These are phyloP conservation scores for Cichorium intybus DNA, from an alignment of 140 eudicot genomes.

Conservation along the genomic window DNA sequence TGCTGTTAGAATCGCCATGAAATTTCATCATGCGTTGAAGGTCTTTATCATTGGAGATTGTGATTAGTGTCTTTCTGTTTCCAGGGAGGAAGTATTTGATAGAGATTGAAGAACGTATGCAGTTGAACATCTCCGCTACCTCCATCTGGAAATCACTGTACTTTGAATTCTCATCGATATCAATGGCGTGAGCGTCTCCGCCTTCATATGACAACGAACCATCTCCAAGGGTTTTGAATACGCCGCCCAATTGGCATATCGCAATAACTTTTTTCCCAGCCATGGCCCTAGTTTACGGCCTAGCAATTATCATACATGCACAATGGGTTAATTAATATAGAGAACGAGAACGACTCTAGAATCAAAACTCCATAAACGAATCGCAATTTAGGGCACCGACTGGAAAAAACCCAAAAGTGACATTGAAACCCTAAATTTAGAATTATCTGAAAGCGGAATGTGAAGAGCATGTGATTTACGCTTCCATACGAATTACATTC, in stretches of 20 bases:
- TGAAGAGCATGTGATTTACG: neutral
- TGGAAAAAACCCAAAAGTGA: neutral
- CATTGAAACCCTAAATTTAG: slow-evolving; percentile 24
- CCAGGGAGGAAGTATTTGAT: slow-evolving; percentile 88
- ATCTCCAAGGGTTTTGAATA: slow-evolving; percentile 60
- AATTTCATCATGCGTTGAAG: slow-evolving; percentile 88
- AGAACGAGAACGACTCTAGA: slow-evolving; percentile 13
- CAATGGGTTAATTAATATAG: slow-evolving; percentile 1
- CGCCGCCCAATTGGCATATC: slow-evolving; percentile 91
- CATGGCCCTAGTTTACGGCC: slow-evolving; percentile 47
- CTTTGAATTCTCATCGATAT: slow-evolving; percentile 67
- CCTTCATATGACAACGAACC: slow-evolving; percentile 75
- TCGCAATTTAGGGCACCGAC: neutral
- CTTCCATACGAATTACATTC: neutral
- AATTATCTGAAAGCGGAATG: neutral
- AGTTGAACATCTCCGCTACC: slow-evolving; percentile 83
- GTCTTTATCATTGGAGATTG: slow-evolving; percentile 92
- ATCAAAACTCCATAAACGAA: neutral
- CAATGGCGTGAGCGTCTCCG: slow-evolving; percentile 98
- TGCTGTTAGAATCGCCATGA: slow-evolving; percentile 53
- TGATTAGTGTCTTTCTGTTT: slow-evolving; percentile 78
- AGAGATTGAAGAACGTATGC: slow-evolving; percentile 37
- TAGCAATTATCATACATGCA: slow-evolving; percentile 12
- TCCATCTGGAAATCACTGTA: slow-evolving; percentile 62
- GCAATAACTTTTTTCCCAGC: slow-evolving; percentile 75